Conservation (phyloP, 176 grass and related monocot species). For the Aechmea fasciata region DNA sequence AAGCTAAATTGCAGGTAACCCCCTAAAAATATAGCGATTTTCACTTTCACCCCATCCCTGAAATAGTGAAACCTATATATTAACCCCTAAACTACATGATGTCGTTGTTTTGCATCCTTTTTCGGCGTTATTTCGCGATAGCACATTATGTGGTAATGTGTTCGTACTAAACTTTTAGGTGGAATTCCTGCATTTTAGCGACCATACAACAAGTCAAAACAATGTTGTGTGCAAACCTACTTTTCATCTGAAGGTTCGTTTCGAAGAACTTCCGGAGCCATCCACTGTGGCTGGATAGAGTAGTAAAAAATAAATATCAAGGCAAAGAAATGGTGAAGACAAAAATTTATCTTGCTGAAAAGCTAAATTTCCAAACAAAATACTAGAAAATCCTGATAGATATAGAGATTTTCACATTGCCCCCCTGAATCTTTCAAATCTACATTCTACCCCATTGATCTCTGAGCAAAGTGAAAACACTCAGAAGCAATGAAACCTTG, state of each 20-base stretch:
- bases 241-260: constrained; percentile 97
- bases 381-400: too few relatives aligned
- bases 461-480: background rate
- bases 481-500: background rate
- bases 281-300: constrained; percentile 80
- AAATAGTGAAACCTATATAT: too few relatives aligned
- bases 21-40: too few relatives aligned
- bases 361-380: constrained; percentile 3
- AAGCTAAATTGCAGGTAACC: background rate
- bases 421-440: too few relatives aligned
- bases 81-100: too few relatives aligned
- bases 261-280: constrained; percentile 95
- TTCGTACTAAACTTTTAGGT: too few relatives aligned
- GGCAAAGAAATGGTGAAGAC: background rate
- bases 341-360: background rate
- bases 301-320: background rate
- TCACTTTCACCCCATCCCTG: too few relatives aligned
- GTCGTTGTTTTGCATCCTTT: too few relatives aligned
- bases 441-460: too few relatives aligned
- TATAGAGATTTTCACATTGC: too few relatives aligned
- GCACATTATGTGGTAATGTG: too few relatives aligned
- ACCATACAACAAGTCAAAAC: constrained; percentile 1
- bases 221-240: constrained; percentile 21
- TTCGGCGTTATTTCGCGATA: too few relatives aligned
- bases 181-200: background rate